Base-by-base conservation (phyloP, 1,284 basidiomycete genomes). In the Schizophyllum commune region DNA sequence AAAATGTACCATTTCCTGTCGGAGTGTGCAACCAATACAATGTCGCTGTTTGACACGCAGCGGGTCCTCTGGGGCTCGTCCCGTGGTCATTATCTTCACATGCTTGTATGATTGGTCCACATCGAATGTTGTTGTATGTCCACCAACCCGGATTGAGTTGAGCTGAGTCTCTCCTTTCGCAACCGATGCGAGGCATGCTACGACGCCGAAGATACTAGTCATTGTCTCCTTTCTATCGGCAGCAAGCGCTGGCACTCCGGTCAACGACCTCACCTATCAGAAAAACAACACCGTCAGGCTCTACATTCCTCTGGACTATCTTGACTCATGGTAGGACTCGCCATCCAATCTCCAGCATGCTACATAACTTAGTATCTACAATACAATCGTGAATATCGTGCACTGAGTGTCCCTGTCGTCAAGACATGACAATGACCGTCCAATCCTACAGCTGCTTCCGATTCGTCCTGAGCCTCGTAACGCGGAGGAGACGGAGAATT, bases 31-130 rank as follows among this genome's bases (percentile, higher is more conserved):
- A 73, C 75, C 39, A 47, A 68, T 69, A 69, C 70, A 71, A 75
- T 83, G 87, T 91, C 88, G 89, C 85, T 80, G 86, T 79, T 82
- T 82, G 86, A 89, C 88, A 79, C 88, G 88, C 88, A 90, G 75
- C 86, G 80, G 83, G 83, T 76, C 39, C 39, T 77, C 73, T 73
- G 66, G 67, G 75, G 68, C 80, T 82, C 86, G 87, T 79, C 83
- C 88, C 89, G 88, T 80, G 88, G 88, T 91, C 87, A 83, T 77
- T 78, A 56, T 58, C 39, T 47, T 47, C 0, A 47, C 39, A 47
- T 47, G 39, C 9, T 13, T 47, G 39, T 47, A 47, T 47, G 39
- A 47, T 47, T 47, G 39, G 39, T 47, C 39, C 17, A 17, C 39
- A 47, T 47, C 39, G 17, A 47, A 13, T 47, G 39, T 47, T 47